Evolutionary conservation across 257 asterid species (phyloP).

Genomic region (Scutellaria minor): DNA sequence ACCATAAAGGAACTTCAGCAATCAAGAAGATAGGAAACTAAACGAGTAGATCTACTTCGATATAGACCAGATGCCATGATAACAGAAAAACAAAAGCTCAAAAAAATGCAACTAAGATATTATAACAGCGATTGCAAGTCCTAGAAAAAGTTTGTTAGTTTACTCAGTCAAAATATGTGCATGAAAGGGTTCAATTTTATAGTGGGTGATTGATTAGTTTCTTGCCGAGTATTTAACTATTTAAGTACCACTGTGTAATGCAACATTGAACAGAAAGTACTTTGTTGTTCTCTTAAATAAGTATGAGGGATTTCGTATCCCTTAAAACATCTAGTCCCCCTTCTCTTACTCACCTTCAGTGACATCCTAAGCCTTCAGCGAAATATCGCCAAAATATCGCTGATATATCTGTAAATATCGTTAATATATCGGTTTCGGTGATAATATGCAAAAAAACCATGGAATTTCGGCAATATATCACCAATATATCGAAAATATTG

Average conservation of each 20-base stretch:
- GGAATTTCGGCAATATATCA: too few relatives aligned
- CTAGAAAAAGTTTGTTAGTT: neutral
- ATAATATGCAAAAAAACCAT: too few relatives aligned
- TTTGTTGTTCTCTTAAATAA: neutral
- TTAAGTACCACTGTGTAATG: constrained; percentile 2
- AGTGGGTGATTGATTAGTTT: constrained; percentile 17
- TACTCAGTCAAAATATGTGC: neutral
- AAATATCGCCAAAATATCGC: too few relatives aligned
- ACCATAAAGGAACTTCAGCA: constrained; percentile 15
- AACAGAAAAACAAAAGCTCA: constrained; percentile 1
- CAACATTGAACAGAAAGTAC: constrained; percentile 4
- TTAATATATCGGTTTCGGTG: too few relatives aligned
- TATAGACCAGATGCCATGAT: constrained; percentile 17
- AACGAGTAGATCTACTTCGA: constrained; percentile 9
- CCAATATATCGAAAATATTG: too few relatives aligned
- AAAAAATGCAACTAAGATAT: constrained; percentile 19
- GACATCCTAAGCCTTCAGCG: neutral
- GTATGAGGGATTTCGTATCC: too few relatives aligned
- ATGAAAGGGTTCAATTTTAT: neutral
- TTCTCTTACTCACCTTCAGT: neutral
- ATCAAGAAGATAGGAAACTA: constrained; percentile 7
- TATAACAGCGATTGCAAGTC: constrained; percentile 14
- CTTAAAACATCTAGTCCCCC: neutral
- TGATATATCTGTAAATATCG: too few relatives aligned
- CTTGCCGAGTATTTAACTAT: constrained; percentile 14